These are phyloP conservation scores for Saccharomycopsis hybrid DNA, from an alignment of 1,139 yeast species.

Conservation along the genomic window DNA sequence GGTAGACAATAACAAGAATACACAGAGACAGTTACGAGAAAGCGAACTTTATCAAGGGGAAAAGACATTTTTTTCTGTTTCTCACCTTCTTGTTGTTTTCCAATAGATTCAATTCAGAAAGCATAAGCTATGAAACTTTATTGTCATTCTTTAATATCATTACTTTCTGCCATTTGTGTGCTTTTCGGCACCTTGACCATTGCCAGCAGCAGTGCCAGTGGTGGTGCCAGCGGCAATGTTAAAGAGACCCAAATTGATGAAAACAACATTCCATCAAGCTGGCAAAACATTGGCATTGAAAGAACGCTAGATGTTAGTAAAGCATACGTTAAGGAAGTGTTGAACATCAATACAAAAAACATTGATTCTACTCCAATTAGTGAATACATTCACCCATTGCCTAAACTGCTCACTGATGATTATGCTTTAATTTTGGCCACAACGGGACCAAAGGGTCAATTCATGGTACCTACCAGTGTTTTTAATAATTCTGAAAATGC, in stretches of 20 bases:
- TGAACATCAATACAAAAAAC: slow-evolving; percentile 53
- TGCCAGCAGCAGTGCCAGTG: no score
- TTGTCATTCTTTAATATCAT: no score
- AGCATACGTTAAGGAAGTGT: slow-evolving; percentile 61
- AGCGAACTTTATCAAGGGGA: no score
- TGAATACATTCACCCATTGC: slow-evolving; percentile 51
- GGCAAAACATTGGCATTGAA: slow-evolving; percentile 31
- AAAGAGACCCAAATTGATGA: not conserved
- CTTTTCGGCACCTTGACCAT: no score
- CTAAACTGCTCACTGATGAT: slow-evolving; percentile 36
- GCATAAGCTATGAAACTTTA: no score
- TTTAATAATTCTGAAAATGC: slow-evolving; percentile 29
- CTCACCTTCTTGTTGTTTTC: no score
- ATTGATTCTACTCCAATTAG: slow-evolving; percentile 46
- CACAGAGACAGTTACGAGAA: no score
- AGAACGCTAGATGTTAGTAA: slow-evolving; percentile 57
- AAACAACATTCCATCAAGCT: slow-evolving; percentile 18
- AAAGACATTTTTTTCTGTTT: no score
- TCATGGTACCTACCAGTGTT: slow-evolving; percentile 19
- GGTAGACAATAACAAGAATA: no score
- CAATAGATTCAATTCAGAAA: no score
- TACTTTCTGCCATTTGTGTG: no score
- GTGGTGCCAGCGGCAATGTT: no score
- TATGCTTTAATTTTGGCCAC: slow-evolving; percentile 45
- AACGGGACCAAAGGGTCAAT: slow-evolving; percentile 29